Conservation (phyloP, 768 basidiomycete species). For the Rhizopogon vesiculosus region DNA sequence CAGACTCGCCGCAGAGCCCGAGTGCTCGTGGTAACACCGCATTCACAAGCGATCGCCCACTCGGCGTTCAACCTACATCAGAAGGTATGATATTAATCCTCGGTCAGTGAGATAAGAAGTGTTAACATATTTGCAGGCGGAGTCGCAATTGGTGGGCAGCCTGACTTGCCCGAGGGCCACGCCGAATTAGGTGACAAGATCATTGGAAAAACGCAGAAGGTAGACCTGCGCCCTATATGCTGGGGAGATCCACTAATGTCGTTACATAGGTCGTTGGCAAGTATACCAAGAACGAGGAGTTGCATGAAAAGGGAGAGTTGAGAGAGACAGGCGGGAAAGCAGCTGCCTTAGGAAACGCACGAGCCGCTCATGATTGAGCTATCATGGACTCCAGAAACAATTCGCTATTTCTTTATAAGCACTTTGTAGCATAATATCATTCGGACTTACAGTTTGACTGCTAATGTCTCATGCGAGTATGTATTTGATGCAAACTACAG, state of each 20-base stretch:
- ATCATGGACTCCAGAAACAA: neutral
- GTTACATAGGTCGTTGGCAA: conserved; percentile 44
- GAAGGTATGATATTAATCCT: conserved; percentile 26
- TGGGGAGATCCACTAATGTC: neutral
- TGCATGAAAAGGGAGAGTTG: conserved; percentile 54
- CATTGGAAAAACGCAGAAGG: conserved; percentile 57
- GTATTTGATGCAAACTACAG: too few species aligned
- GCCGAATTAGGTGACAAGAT: conserved; percentile 47
- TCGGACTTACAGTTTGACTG: too few species aligned
- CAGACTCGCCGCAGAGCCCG: neutral
- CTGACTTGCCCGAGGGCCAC: conserved; percentile 27
- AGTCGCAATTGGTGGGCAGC: conserved; percentile 21
- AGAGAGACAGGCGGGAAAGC: conserved; percentile 50
- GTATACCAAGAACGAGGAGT: conserved; percentile 37
- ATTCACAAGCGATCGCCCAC: conserved; percentile 28
- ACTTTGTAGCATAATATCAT: neutral
- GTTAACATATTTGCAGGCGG: conserved; percentile 14
- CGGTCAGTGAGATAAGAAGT: too few species aligned
- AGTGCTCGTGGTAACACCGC: conserved; percentile 16
- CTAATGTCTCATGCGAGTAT: too few species aligned
- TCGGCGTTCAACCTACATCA: conserved; percentile 31
- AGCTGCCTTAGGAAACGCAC: conserved; percentile 35
- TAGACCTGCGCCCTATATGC: conserved; percentile 9
- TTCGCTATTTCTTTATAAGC: neutral
- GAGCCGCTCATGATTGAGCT: conserved; percentile 37